Percentiles rank a stretch among this genome's conserved stretches.
Conservation (phyloP, 2,329 filamentous ascomycete genomes). For the Magnaporthiopsis rhizophila region DNA sequence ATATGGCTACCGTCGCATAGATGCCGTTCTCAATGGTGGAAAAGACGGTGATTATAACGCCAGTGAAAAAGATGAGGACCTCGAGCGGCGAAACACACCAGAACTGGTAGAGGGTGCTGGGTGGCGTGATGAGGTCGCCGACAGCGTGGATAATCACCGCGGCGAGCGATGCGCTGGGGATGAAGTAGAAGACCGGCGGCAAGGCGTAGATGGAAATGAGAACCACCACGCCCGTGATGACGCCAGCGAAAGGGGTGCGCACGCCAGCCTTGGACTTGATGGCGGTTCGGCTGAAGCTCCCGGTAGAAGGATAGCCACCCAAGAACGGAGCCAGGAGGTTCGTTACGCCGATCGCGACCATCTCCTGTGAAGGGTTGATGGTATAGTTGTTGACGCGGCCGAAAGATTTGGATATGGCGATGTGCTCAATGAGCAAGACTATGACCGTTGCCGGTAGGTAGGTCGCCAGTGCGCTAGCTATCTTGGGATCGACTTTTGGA, state of each 20-base stretch:
- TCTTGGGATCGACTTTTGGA: slow-evolving; percentile 55
- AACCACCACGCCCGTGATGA: slow-evolving; percentile 70
- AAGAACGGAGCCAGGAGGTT: slow-evolving; percentile 90
- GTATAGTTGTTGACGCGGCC: slow-evolving; percentile 96
- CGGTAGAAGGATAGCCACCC: slow-evolving; percentile 86
- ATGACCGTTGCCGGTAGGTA: slow-evolving; percentile 82
- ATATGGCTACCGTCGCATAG: slow-evolving; percentile 75
- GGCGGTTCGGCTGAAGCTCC: slow-evolving; percentile 61
- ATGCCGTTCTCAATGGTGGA: slow-evolving; percentile 84
- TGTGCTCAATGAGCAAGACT: slow-evolving; percentile 92
- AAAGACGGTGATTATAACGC: slow-evolving; percentile 86
- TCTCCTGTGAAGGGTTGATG: slow-evolving; percentile 92
- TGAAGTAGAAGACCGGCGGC: slow-evolving; percentile 73
- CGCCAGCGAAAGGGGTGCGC: slow-evolving; percentile 67
- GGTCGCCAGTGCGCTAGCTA: slow-evolving; percentile 61
- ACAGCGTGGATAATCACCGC: slow-evolving; percentile 81
- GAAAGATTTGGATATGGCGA: slow-evolving; percentile 96
- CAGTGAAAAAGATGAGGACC: slow-evolving; percentile 85
- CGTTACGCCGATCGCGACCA: slow-evolving; percentile 87
- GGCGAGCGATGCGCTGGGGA: slow-evolving; percentile 61
- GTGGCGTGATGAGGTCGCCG: slow-evolving; percentile 76
- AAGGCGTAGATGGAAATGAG: slow-evolving; percentile 71
- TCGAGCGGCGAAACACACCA: slow-evolving; percentile 90
- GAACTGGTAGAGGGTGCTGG: slow-evolving; percentile 88
- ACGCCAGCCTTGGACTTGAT: slow-evolving; percentile 82